A percentile compares a stretch with the other conserved stretches of the same genome.
Conservation (phyloP, 2,329 filamentous ascomycete species). For the Stagonosporopsis chrysanthemi region DNA sequence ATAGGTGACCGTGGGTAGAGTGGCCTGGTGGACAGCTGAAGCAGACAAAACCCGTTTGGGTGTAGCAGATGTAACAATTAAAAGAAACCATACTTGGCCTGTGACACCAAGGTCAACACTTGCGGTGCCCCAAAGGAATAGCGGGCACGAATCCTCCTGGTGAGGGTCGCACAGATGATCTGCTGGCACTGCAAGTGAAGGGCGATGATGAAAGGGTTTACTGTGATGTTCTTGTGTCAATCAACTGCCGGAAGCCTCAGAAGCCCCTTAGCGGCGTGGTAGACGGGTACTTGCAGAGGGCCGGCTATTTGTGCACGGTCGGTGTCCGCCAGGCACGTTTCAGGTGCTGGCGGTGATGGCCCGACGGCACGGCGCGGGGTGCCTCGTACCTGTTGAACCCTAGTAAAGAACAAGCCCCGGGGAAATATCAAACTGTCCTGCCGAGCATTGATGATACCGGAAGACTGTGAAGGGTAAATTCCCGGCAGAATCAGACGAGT, state of each 20-base stretch:
- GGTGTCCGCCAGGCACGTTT: constrained; percentile 35
- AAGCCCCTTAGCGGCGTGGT: not conserved
- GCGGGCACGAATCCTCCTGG: constrained; percentile 27
- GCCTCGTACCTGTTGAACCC: constrained; percentile 26
- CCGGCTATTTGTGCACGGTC: constrained; percentile 16
- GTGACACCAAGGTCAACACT: constrained; percentile 34
- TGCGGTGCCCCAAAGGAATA: constrained; percentile 27
- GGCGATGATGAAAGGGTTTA: constrained; percentile 1
- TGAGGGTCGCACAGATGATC: constrained; percentile 30
- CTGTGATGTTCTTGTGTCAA: constrained; percentile 8
- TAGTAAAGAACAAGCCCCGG: constrained; percentile 16
- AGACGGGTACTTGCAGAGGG: constrained; percentile 14
- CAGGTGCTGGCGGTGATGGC: constrained; percentile 35
- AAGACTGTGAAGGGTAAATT: constrained; percentile 3
- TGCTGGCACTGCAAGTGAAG: constrained; percentile 19
- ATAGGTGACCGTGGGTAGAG: not conserved
- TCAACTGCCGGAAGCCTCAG: not conserved
- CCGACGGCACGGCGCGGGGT: constrained; percentile 38
- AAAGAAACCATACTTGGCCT: constrained; percentile 37
- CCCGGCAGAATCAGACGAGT: not conserved
- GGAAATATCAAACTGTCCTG: not conserved
- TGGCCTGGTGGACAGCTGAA: constrained; percentile 21
- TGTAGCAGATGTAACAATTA: constrained; percentile 46
- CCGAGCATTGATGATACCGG: constrained; percentile 9
- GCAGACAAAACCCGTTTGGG: constrained; percentile 38